Conservation (phyloP, 1,284 basidiomycete genomes). For the Tetrapyrgos nigripes region DNA sequence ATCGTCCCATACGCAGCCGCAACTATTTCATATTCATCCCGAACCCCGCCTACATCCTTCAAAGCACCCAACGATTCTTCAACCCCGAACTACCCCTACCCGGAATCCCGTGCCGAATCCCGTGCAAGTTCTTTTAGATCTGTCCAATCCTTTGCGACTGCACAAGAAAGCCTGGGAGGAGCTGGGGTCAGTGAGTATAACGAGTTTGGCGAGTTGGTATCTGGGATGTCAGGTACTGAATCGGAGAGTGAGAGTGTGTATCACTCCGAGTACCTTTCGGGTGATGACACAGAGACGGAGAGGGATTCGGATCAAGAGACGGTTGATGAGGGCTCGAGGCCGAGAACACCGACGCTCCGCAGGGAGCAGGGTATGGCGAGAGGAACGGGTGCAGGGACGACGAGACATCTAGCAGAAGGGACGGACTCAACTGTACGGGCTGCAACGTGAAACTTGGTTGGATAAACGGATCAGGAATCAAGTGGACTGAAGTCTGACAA, state of each 20-base stretch:
- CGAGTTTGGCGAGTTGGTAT: neutral
- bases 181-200: too few species aligned
- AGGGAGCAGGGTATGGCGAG: too few species aligned
- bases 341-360: slow-evolving; percentile 7
- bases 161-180: slow-evolving; percentile 34
- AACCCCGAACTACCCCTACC: neutral
- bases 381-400: too few species aligned
- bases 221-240: neutral
- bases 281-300: slow-evolving; percentile 1
- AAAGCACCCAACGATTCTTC: neutral
- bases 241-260: slow-evolving; percentile 9
- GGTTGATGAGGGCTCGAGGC: slow-evolving; percentile 11
- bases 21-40: slow-evolving; percentile 25
- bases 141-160: slow-evolving; percentile 39
- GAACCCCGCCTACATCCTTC: slow-evolving; percentile 15
- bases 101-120: slow-evolving; percentile 32
- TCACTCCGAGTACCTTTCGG: slow-evolving; percentile 16
- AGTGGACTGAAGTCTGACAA: too few species aligned
- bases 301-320: slow-evolving; percentile 13
- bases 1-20: too few species aligned
- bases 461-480: too few species aligned
- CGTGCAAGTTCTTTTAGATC: slow-evolving; percentile 41
- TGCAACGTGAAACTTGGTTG: neutral
- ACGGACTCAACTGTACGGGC: slow-evolving; percentile 17
- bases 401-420: slow-evolving; percentile 11